These are phyloP conservation scores for Mycosarcoma mackinlayi DNA, from an alignment of 1,284 basidiomycete species.

Conservation along the genomic window DNA sequence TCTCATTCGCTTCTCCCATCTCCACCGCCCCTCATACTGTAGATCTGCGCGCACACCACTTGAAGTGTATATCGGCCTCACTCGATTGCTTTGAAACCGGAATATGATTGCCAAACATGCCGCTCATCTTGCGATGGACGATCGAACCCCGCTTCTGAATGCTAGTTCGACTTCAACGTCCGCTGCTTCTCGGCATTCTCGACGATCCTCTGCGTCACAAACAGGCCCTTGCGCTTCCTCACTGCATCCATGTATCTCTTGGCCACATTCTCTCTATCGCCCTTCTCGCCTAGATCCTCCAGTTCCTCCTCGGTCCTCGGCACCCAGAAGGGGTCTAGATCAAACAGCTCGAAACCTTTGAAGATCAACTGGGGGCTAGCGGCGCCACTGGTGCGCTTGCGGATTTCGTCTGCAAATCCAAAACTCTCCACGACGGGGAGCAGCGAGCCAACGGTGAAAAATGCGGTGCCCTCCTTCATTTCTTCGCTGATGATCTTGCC, in stretches of 20 bases:
- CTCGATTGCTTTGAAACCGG: background rate
- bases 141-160: no score
- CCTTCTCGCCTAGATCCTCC: constrained; percentile 95
- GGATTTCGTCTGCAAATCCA: constrained; percentile 96
- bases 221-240: constrained; percentile 70
- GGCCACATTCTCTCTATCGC: constrained; percentile 92
- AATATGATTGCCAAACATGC: no score
- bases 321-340: constrained; percentile 94
- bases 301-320: constrained; percentile 97
- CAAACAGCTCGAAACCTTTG: constrained; percentile 74
- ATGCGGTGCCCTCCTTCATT: constrained; percentile 97
- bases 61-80: background rate
- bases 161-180: constrained; percentile 66
- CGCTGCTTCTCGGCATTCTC: constrained; percentile 67
- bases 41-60: background rate
- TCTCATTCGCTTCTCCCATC: background rate
- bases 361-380: constrained; percentile 97
- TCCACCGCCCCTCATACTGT: no score
- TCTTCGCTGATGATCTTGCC: constrained; percentile 95
- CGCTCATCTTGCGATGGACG: no score
- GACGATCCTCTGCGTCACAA: constrained; percentile 59
- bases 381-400: constrained; percentile 93
- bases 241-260: constrained; percentile 93
- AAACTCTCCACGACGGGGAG: constrained; percentile 98
- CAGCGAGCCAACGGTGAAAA: constrained; percentile 89